Base-by-base conservation (phyloP, 2,329 filamentous ascomycete genomes). In the Neospermospora avenae region DNA sequence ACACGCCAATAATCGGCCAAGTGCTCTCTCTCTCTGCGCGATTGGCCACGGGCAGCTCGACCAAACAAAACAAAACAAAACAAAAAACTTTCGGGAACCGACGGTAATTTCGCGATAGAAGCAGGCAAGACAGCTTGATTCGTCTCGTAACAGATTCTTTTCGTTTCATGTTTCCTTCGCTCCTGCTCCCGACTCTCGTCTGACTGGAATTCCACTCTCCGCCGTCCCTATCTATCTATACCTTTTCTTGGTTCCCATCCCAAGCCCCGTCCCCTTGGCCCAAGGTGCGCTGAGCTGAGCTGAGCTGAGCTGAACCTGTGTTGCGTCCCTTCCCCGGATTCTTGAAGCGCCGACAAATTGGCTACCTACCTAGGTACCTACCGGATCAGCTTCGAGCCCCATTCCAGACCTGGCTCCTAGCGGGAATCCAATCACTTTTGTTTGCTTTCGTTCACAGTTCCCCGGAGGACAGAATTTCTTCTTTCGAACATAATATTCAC, bases 241-340 rank as follows among this genome's bases (percentile, higher is more conserved):
- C 39, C 20, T 45, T 25, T 35, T 55, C 53, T 25, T 45, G 53
- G 34, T 24, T 44, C 13, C 39, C 28, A 22, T 18, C 25, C 51
- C 44, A 14, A 25, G 18, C 22, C 11, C 10, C 25, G 35, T 14
- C 41, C n/a, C 31, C 35, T 42, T 54, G 51, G 3, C 28, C n/a
- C 18, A 25, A 16, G 34, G 25, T 42, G 39, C 7, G 18, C 14
- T 10, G 31, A 39, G 16, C 34, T 52, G 20, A 46, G 11, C 24
- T 49, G 49, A 46, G 44, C 55, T 57, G 42, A n/a, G 37, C 16
- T 41, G 37, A 6, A 44, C 65, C 65, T 66, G 59, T 69, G 60
- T 62, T 62, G 63, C 63, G 55, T 61, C 42, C 67, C 62, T 67
- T 67, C 70, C 70, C 68, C 65, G 59, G 65, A 69, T 67, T 68